These are phyloP conservation scores for Tremella fuciformis DNA, from an alignment of 768 basidiomycete species.

Conservation along the genomic window DNA sequence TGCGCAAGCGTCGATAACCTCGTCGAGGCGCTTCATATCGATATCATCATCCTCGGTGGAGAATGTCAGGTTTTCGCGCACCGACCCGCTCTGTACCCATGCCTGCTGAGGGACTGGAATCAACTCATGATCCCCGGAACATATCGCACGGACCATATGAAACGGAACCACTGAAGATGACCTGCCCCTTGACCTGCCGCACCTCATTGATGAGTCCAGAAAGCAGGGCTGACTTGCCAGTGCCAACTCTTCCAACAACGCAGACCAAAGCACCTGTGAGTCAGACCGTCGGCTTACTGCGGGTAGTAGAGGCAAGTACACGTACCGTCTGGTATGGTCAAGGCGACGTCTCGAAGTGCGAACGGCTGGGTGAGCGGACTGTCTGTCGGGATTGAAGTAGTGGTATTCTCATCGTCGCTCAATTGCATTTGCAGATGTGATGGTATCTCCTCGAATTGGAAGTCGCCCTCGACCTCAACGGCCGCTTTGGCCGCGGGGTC, in stretches of 20 bases:
- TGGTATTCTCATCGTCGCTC: neutral
- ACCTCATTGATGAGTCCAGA: constrained; percentile 48
- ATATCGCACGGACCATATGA: constrained; percentile 31
- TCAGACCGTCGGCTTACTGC: neutral
- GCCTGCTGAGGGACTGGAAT: constrained; percentile 46
- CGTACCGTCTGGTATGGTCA: constrained; percentile 54
- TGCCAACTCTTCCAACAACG: constrained; percentile 47
- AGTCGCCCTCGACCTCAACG: constrained; percentile 53
- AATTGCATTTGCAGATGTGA: neutral
- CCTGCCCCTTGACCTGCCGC: constrained; percentile 27
- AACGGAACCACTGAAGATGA: constrained; percentile 38
- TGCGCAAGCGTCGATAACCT: constrained; percentile 45
- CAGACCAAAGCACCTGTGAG: constrained; percentile 38
- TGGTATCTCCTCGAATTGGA: constrained; percentile 34
- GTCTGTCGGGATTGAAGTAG: neutral
- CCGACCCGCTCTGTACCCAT: constrained; percentile 48
- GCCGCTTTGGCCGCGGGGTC: constrained; percentile 54
- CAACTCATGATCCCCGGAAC: neutral
- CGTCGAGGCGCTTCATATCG: constrained; percentile 26
- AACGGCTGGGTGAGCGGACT: constrained; percentile 55
- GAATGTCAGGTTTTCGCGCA: constrained; percentile 50
- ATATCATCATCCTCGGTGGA: constrained; percentile 24
- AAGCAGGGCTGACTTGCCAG: constrained; percentile 47
- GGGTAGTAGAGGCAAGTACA: neutral
- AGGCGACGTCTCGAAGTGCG: constrained; percentile 56